phyloP scores from a whole-genome alignment of 2,329 filamentous ascomycete species.

The Aspergillus aculeatus region DNA sequence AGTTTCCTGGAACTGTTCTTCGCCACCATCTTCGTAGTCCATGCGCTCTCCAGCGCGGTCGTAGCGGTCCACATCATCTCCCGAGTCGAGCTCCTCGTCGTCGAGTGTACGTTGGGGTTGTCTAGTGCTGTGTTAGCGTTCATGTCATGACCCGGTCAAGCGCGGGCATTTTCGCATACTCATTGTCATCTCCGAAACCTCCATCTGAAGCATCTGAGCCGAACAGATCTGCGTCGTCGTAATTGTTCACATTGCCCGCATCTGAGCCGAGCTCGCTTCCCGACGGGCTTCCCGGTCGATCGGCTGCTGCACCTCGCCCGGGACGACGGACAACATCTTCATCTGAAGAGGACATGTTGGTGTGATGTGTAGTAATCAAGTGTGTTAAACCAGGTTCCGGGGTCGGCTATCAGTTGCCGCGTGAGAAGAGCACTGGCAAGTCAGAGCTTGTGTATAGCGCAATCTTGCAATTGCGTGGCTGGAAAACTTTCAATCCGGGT shows the following conservation, averaged over 20 bases:
- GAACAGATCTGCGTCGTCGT: conserved; percentile 46
- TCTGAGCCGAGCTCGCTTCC: conserved; percentile 29
- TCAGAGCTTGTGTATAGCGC: neutral
- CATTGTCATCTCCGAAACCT: conserved; percentile 31
- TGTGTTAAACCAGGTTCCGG: neutral
- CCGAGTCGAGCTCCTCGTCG: conserved; percentile 63
- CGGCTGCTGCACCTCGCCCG: conserved; percentile 26
- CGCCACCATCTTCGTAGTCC: conserved; percentile 44
- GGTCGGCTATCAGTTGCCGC: neutral
- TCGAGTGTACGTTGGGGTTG: conserved; percentile 51
- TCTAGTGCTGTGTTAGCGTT: conserved; percentile 25
- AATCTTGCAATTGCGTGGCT: neutral
- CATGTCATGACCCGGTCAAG: neutral
- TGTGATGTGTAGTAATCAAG: neutral
- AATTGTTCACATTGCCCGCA: conserved; percentile 34
- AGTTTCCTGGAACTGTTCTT: conserved; percentile 46
- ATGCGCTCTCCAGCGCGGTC: conserved; percentile 52
- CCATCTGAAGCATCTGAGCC: conserved; percentile 47
- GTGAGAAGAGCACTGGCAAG: neutral
- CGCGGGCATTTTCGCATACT: conserved; percentile 25
- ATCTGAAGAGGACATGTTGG: conserved; percentile 39
- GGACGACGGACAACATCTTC: conserved; percentile 39
- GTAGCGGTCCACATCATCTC: conserved; percentile 58
- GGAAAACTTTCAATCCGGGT: neutral
- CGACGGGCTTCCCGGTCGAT: conserved; percentile 21